Evolutionary conservation across 2,329 filamentous ascomycete genomes (phyloP).

Genomic region (Botrytis elliptica): DNA sequence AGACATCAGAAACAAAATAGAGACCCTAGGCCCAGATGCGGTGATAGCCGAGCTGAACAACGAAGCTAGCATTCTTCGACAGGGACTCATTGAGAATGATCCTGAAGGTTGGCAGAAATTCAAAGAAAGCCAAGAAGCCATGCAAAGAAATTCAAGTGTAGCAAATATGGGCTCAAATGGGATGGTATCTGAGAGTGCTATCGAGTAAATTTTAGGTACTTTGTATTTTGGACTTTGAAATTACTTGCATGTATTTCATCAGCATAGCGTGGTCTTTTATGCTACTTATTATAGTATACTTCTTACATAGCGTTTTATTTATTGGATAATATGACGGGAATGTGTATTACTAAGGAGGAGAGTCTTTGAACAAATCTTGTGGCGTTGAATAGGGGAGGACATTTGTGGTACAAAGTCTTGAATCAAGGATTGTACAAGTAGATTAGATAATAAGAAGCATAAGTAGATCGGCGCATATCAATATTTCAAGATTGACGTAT

Average conservation of each 20-base stretch:
- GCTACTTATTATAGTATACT: background rate
- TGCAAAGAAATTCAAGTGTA: slow-evolving; percentile 31
- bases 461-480: background rate
- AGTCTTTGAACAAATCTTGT: background rate
- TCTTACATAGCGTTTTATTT: slow-evolving; percentile 8
- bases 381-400: background rate
- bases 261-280: background rate
- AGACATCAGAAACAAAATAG: slow-evolving; percentile 52
- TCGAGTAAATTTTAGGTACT: slow-evolving; percentile 24
- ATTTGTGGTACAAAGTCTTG: background rate
- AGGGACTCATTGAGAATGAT: slow-evolving; percentile 57
- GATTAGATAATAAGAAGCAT: background rate
- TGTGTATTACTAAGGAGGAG: slow-evolving; percentile 4
- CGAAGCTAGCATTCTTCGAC: slow-evolving; percentile 44
- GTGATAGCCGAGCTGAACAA: slow-evolving; percentile 59
- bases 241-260: background rate
- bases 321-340: slow-evolving; percentile 5
- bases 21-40: slow-evolving; percentile 52
- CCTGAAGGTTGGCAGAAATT: slow-evolving; percentile 65
- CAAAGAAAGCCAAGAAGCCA: slow-evolving; percentile 55
- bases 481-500: background rate
- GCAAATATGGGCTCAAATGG: slow-evolving; percentile 26
- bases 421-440: background rate
- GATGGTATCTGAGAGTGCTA: slow-evolving; percentile 32
- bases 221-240: background rate